phyloP scores from a whole-genome alignment of 371 early-diverging fungal species.

The Mucor indicus region DNA sequence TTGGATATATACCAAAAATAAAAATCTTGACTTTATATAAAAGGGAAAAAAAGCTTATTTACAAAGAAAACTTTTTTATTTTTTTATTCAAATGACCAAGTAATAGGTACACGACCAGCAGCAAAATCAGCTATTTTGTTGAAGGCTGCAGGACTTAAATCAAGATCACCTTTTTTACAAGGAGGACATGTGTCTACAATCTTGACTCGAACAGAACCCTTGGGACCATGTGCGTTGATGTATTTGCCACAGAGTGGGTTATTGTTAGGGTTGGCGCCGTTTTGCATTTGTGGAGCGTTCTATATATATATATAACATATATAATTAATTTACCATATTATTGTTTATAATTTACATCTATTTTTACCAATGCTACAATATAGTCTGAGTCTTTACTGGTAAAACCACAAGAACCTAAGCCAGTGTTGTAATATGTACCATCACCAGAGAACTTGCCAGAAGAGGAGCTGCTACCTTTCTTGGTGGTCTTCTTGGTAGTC shows the following conservation, averaged over 20 bases:
- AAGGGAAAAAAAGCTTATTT: no score
- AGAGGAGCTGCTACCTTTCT: conserved; percentile 6
- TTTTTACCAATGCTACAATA: conserved; percentile 38
- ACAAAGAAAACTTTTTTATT: no score
- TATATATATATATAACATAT: conserved; percentile 5
- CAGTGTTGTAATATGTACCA: conserved; percentile 33
- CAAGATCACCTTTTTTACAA: conserved; percentile 30
- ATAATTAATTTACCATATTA: neutral
- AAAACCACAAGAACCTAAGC: conserved; percentile 38
- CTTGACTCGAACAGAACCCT: conserved; percentile 32
- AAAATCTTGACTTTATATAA: no score
- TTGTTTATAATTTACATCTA: neutral
- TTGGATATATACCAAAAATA: no score
- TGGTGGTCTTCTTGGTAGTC: conserved; percentile 16
- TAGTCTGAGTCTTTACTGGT: conserved; percentile 17
- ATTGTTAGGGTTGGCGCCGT: conserved; percentile 34
- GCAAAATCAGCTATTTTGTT: conserved; percentile 34
- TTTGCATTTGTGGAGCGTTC: conserved; percentile 45
- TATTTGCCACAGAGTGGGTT: conserved; percentile 39
- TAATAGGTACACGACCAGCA: conserved; percentile 45
- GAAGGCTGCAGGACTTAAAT: conserved; percentile 56
- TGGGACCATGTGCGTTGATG: conserved; percentile 34
- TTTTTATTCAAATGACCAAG: no score
- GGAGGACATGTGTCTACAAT: conserved; percentile 42
- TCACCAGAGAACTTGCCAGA: conserved; percentile 23